Conservation (phyloP, 768 basidiomycete species). For the Collybia mongolica region DNA sequence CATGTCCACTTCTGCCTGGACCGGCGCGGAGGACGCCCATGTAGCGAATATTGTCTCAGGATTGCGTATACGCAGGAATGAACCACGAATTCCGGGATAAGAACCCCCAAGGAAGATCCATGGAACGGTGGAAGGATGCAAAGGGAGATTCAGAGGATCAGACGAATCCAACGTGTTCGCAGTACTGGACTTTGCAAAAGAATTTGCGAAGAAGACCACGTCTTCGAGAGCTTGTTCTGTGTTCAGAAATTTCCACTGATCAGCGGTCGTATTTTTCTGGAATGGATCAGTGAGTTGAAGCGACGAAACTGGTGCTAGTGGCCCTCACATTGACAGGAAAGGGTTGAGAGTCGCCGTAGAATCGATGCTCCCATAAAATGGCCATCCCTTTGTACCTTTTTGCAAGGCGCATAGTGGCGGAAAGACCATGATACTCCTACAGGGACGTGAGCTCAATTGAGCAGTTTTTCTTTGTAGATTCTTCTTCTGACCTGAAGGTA, state of each 20-base stretch:
- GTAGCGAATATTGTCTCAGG: slow-evolving; percentile 43
- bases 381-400: slow-evolving; percentile 45
- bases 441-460: neutral
- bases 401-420: slow-evolving; percentile 45
- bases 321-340: slow-evolving; percentile 44
- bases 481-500: slow-evolving; percentile 37
- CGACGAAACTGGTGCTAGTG: neutral
- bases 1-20: slow-evolving; percentile 51
- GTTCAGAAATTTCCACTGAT: slow-evolving; percentile 45
- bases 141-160: slow-evolving; percentile 11
- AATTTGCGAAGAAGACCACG: slow-evolving; percentile 47
- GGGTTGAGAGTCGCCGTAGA: slow-evolving; percentile 45
- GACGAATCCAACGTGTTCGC: slow-evolving; percentile 2
- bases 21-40: slow-evolving; percentile 51
- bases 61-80: slow-evolving; percentile 44
- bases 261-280: slow-evolving; percentile 37
- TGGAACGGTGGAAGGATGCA: slow-evolving; percentile 42
- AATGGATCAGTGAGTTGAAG: neutral
- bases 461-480: neutral
- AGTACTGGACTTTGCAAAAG: slow-evolving; percentile 21
- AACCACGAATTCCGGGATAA: slow-evolving; percentile 46
- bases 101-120: slow-evolving; percentile 52
- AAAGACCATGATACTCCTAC: slow-evolving; percentile 48
- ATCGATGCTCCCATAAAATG: slow-evolving; percentile 51
- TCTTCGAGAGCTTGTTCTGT: slow-evolving; percentile 52